Evolutionary conservation across 768 basidiomycete species (phyloP), one percentile per base, ranked within the genome.

Genomic region (Pleurotus platypus): DNA sequence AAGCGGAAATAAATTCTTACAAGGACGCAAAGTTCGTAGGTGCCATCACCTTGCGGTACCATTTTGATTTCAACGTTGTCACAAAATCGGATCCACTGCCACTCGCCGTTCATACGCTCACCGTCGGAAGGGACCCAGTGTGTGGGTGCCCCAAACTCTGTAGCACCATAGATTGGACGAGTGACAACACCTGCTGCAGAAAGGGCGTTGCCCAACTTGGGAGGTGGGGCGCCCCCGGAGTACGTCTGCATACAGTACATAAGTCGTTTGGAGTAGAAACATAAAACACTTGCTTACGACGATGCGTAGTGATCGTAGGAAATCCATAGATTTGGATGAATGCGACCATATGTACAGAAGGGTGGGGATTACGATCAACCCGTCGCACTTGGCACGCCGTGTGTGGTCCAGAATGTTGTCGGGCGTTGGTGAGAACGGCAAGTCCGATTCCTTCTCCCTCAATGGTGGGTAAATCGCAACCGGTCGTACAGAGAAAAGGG

Each of bases 281-380:
- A 13, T 18, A 5, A 20, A 38, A 47, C 22, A 37, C 15, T n/a
- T 13, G 2, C 69, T 42, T 43, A 71, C 70, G 45, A 70, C 60
- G 35, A 61, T 50, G 49, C 63, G 53, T 50, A 72, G 50, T 2
- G 60, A 63, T 7, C 60, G 57, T 2, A 73, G 64, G 27, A 63
- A 62, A 0, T 65, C 63, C n/a, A 74, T 55, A 7, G 63, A 59
- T 11, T 63, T 55, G 5, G 64, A 57, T 13, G 67, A 67, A 43
- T 69, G 63, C 2, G 66, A 66, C 73, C 77, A 77, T 20, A 67
- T 60, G 39, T 78, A 70, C 2, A 80, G 55, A 7, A 80, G 64
- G 0, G 72, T 48, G 0, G 79, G 78, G 16, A 78, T 71, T 0
- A 65, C 70, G 30, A 75, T 63, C 1, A 79, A 51, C 1, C 58